Evolutionary conservation across 768 basidiomycete species (phyloP).

Genomic region (Rhizopogon sp.): DNA sequence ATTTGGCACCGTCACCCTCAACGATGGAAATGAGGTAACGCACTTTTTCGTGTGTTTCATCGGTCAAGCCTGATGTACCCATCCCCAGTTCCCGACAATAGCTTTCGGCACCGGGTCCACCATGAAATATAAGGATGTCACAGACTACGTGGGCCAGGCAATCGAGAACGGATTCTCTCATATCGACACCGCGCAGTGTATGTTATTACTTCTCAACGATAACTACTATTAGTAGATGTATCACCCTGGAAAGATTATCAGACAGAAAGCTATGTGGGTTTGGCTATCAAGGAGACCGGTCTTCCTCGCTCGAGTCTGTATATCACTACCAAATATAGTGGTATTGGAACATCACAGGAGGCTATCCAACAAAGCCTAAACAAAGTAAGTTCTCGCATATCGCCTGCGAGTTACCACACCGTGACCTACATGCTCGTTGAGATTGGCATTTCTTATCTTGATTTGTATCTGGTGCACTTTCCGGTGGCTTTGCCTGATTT

Average conservation of each 20-base stretch:
- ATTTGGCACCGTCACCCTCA: conserved; percentile 32
- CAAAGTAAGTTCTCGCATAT: conserved; percentile 32
- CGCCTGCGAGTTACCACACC: not conserved
- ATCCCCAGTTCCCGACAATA: conserved; percentile 49
- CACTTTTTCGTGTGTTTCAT: not conserved
- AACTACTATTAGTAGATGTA: no score
- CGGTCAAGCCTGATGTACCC: not conserved
- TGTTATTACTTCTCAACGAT: conserved; percentile 6
- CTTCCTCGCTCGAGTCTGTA: conserved; percentile 40
- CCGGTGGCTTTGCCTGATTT: conserved; percentile 33
- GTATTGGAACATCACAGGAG: conserved; percentile 29
- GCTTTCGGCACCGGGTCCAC: conserved; percentile 55
- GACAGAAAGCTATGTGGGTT: conserved; percentile 30
- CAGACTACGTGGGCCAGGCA: conserved; percentile 51
- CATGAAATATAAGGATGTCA: conserved; percentile 42
- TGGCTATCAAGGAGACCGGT: conserved; percentile 43
- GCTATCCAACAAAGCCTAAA: conserved; percentile 42
- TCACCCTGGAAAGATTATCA: conserved; percentile 16
- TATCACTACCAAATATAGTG: conserved; percentile 54
- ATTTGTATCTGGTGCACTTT: conserved; percentile 67
- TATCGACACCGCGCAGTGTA: conserved; percentile 58
- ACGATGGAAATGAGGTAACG: conserved; percentile 36
- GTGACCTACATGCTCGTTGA: conserved; percentile 16
- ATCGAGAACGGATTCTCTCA: conserved; percentile 58
- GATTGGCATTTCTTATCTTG: conserved; percentile 58